Conservation (phyloP, 1,284 basidiomycete species). For the Nidula niveotomentosa region DNA sequence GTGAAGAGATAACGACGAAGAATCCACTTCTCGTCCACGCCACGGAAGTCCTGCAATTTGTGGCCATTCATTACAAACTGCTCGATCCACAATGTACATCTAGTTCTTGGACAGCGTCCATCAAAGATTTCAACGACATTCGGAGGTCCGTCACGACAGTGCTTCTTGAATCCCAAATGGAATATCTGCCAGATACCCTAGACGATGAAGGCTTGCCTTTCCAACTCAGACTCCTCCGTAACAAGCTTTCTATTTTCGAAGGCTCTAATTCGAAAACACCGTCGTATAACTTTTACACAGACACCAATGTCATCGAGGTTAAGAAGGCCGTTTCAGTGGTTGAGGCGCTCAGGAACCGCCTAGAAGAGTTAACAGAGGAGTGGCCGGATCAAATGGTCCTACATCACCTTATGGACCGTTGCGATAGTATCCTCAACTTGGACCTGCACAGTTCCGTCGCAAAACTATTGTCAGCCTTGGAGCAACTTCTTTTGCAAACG, state of each 20-base stretch:
- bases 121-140: constrained; percentile 20
- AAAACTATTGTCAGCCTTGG: constrained; percentile 81
- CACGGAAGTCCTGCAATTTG: constrained; percentile 28
- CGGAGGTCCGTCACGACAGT: constrained; percentile 24
- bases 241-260: constrained; percentile 22
- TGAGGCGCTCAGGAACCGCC: constrained; percentile 47
- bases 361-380: constrained; percentile 65
- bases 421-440: constrained; percentile 67
- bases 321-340: constrained; percentile 61
- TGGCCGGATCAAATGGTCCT: constrained; percentile 99
- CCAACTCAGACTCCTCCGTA: constrained; percentile 44
- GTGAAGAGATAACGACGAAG: constrained; percentile 7
- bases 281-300: constrained; percentile 80
- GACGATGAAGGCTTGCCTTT: constrained; percentile 49
- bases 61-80: constrained; percentile 30
- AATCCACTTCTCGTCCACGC: constrained; percentile 18
- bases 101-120: background rate
- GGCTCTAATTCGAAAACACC: constrained; percentile 3
- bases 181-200: constrained; percentile 38
- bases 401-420: constrained; percentile 80
- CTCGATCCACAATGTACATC: background rate
- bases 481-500: constrained; percentile 85
- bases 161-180: constrained; percentile 29
- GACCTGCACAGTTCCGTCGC: constrained; percentile 78
- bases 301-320: constrained; percentile 71